A percentile compares a stretch with the other conserved stretches of the same genome.
Evolutionary conservation across 257 asterid species (phyloP).

Genomic region (Forsythia viridissima): DNA sequence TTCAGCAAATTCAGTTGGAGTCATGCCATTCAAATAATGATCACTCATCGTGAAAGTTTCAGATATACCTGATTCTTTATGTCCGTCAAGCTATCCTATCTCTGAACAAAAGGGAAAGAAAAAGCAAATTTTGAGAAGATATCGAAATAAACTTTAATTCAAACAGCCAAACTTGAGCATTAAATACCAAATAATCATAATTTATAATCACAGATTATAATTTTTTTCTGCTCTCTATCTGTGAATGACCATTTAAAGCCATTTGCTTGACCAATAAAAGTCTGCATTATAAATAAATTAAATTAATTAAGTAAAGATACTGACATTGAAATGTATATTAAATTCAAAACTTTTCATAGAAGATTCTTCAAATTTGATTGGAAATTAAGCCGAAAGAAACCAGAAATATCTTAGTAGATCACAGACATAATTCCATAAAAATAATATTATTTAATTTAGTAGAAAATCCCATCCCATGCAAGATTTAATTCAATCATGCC

Average conservation of each 20-base stretch:
- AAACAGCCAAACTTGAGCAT: background rate
- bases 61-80: constrained; percentile 21
- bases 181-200: background rate
- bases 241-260: background rate
- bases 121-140: background rate
- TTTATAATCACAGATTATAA: background rate
- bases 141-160: no score
- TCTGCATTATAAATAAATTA: background rate
- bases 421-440: no score
- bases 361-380: background rate
- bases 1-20: constrained; percentile 73
- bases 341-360: background rate
- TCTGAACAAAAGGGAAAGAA: background rate
- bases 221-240: background rate
- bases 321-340: background rate
- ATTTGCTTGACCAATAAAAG: background rate
- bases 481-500: background rate
- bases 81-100: constrained; percentile 26
- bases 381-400: background rate
- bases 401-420: background rate
- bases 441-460: background rate
- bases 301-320: background rate
- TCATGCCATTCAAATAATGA: constrained; percentile 48
- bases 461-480: background rate
- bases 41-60: constrained; percentile 38